Base-by-base conservation (phyloP, 192 early-diverging fungal genomes). In the Coemansia sp. region DNA sequence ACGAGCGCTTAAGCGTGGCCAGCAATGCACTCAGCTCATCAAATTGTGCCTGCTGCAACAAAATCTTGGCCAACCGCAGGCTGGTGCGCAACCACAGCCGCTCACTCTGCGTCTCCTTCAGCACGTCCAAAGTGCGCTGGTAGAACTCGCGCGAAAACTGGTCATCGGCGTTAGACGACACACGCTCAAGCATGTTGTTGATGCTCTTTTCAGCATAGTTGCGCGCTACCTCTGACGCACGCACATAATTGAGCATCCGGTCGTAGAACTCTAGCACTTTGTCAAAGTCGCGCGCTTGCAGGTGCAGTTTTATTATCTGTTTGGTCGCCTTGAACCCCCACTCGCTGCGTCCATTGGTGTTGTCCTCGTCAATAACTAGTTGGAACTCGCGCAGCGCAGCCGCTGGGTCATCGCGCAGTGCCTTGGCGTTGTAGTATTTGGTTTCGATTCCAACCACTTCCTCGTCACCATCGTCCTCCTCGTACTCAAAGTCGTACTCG, bases 291-390 rank as follows among this genome's bases (percentile, higher is more conserved):
- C 47, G 19, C 43, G 59, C 65, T 21, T 50, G 50, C 19, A 75
- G 57, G 48, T 54, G 59, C 12, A 81, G 69, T 41, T 74, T 75
- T 31, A 81, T 58, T n/a, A 68, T 67, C 54, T 74, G 72, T 54
- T 74, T 81, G 31, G 78, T 75, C 2, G 78, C 78, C 53, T 66
- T 70, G 65, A 75, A 75, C 39, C 78, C 78, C 78, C 78, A 81
- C 48, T 75, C 72, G 59, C 62, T 56, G 16, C 60, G 16, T 1
- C 62, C 62, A 8, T 8, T 17, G 16, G 52, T 9, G 9, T 51
- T 51, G 55, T 71, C 69, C 45, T 80, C 77, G 21, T 17, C 22
- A 2, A 72, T 25, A 1, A 75, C 56, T 3, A 26, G 45, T 31
- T 61, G 54, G 52, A 81, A 72, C 59, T 81, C 78, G 19, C 29